A percentile compares a stretch with the other conserved stretches of the same genome.
phyloP scores from a whole-genome alignment of 352 stramenopile genomes.

The Pythium phragmitis region DNA sequence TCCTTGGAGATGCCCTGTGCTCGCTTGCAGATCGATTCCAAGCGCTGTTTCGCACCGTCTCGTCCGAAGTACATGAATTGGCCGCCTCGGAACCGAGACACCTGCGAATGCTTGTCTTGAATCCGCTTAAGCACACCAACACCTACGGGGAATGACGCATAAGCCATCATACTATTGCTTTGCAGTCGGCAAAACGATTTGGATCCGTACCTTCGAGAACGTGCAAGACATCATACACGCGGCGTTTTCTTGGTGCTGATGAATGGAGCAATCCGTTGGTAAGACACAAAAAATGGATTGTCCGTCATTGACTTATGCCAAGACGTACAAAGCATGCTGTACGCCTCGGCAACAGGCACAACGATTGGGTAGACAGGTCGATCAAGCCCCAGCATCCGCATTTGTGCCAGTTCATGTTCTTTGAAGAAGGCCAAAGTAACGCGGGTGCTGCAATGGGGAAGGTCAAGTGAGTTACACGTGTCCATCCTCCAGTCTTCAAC shows the following conservation, averaged over 20 bases:
- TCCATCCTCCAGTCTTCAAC: background rate
- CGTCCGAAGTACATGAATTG: slow-evolving; percentile 62
- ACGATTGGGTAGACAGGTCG: slow-evolving; percentile 39
- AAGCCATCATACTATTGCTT: too few species aligned
- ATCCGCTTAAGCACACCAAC: slow-evolving; percentile 62
- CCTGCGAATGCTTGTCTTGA: slow-evolving; percentile 32
- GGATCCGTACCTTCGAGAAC: slow-evolving; percentile 61
- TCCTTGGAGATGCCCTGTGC: background rate
- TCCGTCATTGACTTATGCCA: background rate
- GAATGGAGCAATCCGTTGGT: background rate
- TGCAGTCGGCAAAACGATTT: too few species aligned
- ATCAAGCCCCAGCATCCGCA: slow-evolving; percentile 4
- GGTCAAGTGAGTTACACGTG: background rate
- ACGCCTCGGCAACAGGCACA: slow-evolving; percentile 58
- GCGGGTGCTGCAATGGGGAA: slow-evolving; percentile 35
- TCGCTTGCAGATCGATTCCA: slow-evolving; percentile 35
- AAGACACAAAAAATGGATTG: background rate
- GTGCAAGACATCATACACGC: slow-evolving; percentile 78
- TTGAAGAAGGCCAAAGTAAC: slow-evolving; percentile 64
- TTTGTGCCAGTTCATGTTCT: slow-evolving; percentile 47
- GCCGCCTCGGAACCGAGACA: slow-evolving; percentile 35
- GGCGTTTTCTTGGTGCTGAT: slow-evolving; percentile 61
- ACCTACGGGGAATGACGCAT: slow-evolving; percentile 25
- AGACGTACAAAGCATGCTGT: slow-evolving; percentile 59
- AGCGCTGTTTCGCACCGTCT: slow-evolving; percentile 36